A percentile compares a stretch with the other conserved stretches of the same genome.
Evolutionary conservation across 2,329 filamentous ascomycete genomes (phyloP).

Genomic region (Cytospora leucostoma): DNA sequence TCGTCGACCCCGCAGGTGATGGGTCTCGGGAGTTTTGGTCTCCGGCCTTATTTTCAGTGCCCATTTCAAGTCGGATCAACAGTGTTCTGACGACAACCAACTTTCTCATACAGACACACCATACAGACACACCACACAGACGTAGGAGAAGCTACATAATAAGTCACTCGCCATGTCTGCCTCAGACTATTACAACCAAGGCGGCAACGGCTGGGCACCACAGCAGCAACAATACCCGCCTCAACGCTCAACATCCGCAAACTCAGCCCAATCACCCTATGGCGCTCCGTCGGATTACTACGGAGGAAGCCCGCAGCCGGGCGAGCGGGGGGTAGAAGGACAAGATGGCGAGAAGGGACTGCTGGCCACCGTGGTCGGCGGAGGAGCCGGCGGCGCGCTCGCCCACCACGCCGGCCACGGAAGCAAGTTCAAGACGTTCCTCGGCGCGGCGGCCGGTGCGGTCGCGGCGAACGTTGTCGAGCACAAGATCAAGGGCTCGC

Average conservation of each 20-base stretch:
- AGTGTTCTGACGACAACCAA: not conserved
- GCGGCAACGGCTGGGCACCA: constrained; percentile 24
- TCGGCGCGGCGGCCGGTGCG: constrained; percentile 55
- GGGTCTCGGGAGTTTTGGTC: not conserved
- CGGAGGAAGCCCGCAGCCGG: constrained; percentile 5
- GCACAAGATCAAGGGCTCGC: constrained; percentile 41
- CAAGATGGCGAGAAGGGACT: constrained; percentile 55
- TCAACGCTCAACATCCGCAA: constrained; percentile 25
- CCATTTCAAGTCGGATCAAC: not conserved
- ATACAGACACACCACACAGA: not conserved
- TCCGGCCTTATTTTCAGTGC: not conserved
- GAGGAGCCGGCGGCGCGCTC: constrained; percentile 54
- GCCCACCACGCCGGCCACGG: constrained; percentile 58
- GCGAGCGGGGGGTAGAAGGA: constrained; percentile 19
- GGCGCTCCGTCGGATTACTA: constrained; percentile 10
- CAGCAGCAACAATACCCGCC: constrained; percentile 29
- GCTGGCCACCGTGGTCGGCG: constrained; percentile 54
- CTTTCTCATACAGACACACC: not conserved
- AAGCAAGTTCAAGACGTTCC: constrained; percentile 50
- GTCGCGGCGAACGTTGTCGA: constrained; percentile 56
- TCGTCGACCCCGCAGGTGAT: not conserved
- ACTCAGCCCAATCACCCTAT: constrained; percentile 17
- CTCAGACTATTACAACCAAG: constrained; percentile 31
- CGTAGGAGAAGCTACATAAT: not conserved
- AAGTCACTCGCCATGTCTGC: constrained; percentile 30